Percentiles rank a stretch among this genome's conserved stretches.
These are phyloP conservation scores for Durotheca rogersii DNA, from an alignment of 495 filamentous ascomycete species.

Conservation along the genomic window DNA sequence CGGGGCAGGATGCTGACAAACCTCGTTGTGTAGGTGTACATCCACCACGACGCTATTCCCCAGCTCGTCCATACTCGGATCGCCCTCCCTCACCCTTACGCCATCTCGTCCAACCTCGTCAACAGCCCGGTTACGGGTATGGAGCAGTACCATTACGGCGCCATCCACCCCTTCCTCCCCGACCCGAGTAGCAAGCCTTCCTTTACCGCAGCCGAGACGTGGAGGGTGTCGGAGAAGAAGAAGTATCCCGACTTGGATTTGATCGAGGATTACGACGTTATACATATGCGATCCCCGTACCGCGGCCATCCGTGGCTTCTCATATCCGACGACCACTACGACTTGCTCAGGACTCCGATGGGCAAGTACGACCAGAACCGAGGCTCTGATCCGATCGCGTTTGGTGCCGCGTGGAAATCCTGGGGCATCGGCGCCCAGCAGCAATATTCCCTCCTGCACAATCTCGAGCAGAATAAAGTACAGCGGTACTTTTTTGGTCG, in stretches of 20 bases:
- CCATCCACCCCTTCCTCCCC: slow-evolving; percentile 50
- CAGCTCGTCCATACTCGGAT: slow-evolving; percentile 55
- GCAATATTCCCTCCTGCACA: slow-evolving; percentile 56
- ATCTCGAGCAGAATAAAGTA: slow-evolving; percentile 51
- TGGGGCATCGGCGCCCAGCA: slow-evolving; percentile 57
- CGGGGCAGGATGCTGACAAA: slow-evolving; percentile 9
- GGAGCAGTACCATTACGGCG: slow-evolving; percentile 51
- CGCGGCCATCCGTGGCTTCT: slow-evolving; percentile 50
- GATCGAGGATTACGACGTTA: slow-evolving; percentile 26
- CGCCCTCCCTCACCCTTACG: slow-evolving; percentile 46
- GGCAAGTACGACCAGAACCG: slow-evolving; percentile 34
- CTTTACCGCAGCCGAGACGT: slow-evolving; percentile 22
- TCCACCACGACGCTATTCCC: slow-evolving; percentile 56
- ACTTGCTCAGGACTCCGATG: slow-evolving; percentile 48
- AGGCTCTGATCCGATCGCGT: slow-evolving; percentile 29
- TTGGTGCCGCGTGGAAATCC: slow-evolving; percentile 40
- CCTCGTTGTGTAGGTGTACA: slow-evolving; percentile 37
- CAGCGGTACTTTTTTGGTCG: slow-evolving; percentile 51
- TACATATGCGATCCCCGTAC: slow-evolving; percentile 35
- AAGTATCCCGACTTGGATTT: slow-evolving; percentile 25
- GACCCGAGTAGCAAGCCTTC: slow-evolving; percentile 31
- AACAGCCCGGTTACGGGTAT: slow-evolving; percentile 49
- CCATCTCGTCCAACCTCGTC: slow-evolving; percentile 55
- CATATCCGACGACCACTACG: slow-evolving; percentile 38
- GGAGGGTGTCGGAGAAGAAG: slow-evolving; percentile 29